Evolutionary conservation across 2,329 filamentous ascomycete genomes (phyloP), one percentile per base, ranked within the genome.

Genomic region (Penicillium aurantiogriseum): DNA sequence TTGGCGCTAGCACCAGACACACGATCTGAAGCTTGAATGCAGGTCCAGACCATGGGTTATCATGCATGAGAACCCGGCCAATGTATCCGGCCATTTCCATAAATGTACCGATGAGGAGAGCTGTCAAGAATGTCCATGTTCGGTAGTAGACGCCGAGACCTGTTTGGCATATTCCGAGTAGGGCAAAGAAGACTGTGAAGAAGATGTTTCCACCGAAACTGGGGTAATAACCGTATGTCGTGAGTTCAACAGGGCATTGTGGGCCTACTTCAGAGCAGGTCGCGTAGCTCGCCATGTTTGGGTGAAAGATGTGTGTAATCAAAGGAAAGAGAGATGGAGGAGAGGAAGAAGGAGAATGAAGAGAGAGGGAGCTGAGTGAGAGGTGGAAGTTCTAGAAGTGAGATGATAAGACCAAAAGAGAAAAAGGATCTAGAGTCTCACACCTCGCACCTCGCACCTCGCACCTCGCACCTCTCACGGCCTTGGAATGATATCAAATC

Each of bases 61-160:
- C 63, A 69, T 82, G 72, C 70, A 86, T 76, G 61, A 82, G 69
- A 33, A 86, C 67, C 23, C 84, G 77, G 2, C 81, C 83, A 13
- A 77, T 73, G 64, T 87, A 87, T 9, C 85, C 85, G 1, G 84
- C 68, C 29, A 79, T 70, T 65, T 85, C 83, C 44, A 82, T 77
- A 3, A 80, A 58, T 8, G 80, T 76, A 9, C 81, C 83, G 4
- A 79, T 60, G 9, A 71, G 64, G 57, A 85, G 74, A 0, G 79
- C 82, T 31, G 80, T 69, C 72, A 80, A 77, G 67, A 81, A 84
- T 5, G 81, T 83, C 80, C 81, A 86, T 62, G 83, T 83, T 55
- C 77, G 78, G 66, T 79, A 82, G 51, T 72, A 75, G 51, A 82
- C 69, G 7, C 83, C 82, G 7, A 83, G 70, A 1, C 70, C 71